Evolutionary conservation across 257 asterid genomes (phyloP), one percentile per base, ranked within the genome.

Genomic region (Solanum chiquidenum): DNA sequence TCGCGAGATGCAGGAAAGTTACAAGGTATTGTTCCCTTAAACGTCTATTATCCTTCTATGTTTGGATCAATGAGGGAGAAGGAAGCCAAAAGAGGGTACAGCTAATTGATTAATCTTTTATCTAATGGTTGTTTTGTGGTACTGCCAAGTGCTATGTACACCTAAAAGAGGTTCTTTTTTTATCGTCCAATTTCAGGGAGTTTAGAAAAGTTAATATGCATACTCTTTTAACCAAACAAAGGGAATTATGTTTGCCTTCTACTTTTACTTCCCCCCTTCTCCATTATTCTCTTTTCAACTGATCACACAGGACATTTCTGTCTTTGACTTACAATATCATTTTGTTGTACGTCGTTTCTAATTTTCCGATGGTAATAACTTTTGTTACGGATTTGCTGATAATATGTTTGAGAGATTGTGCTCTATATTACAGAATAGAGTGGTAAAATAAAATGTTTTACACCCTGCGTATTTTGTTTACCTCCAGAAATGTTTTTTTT

Each of bases 1-100:
- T 62, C 95, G 97, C 21, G 99, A 94, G 91, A 95, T 96, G 98
- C 99, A 96, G 92, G 99, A 96, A 91, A 93, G 89, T 85, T 95
- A 93, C 93, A 94, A 94, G 99, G 98, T 95, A 91, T 73, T 46
- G 34, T 84, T 35, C 21, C 12, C 76, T 86, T 40, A 34, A 23
- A 6, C 3, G 44, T 49, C 31, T 79, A 42, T 13, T 79, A 79
- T 9, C 84, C n/a, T 79, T 79, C 35, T 9, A 49, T 82, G 44
- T 80, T 80, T 29, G 69, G 69, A 80, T 80, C 69, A 49, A 49
- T 29, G 44, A 29, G 37, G 68, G 40, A 18, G 44, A 49, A 64
- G 25, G 44, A 31, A 82, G 40, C 20, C 33, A 46, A 46, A 18
- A 29, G 13, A 80, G 29, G 42, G 29, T 49, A 82, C 69, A 82